phyloP scores from a whole-genome alignment of 73 alveolate species.

The Effrenium voratum region DNA sequence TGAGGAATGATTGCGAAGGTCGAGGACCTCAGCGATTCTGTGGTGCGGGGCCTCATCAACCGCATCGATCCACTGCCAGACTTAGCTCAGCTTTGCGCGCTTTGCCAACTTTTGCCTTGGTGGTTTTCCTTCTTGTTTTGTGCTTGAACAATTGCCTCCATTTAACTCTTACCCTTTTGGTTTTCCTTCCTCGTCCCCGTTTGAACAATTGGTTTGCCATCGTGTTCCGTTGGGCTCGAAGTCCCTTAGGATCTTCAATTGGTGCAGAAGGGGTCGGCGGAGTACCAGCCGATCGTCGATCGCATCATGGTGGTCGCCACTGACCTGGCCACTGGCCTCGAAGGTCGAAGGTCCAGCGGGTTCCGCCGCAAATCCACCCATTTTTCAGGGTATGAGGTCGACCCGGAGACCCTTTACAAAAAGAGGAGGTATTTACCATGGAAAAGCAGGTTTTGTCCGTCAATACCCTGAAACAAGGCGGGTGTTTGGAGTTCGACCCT shows the following conservation, averaged over 20 bases:
- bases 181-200: neutral
- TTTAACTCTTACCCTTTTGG: neutral
- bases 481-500: too few species aligned
- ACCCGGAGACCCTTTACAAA: too few species aligned
- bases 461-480: too few species aligned
- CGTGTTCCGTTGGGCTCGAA: too few species aligned
- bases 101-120: neutral
- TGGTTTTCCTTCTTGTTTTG: neutral
- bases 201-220: too few species aligned
- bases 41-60: neutral
- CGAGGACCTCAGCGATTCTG: neutral
- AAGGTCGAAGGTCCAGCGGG: too few species aligned
- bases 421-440: too few species aligned
- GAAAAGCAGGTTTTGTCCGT: too few species aligned
- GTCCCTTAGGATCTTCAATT: neutral
- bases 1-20: neutral
- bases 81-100: neutral
- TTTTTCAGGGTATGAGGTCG: too few species aligned
- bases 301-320: constrained; percentile 57
- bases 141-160: neutral
- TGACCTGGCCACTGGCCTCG: too few species aligned
- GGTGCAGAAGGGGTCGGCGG: too few species aligned
- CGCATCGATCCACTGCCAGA: neutral
- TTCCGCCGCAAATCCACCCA: too few species aligned
- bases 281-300: constrained; percentile 11